Evolutionary conservation across 1,284 basidiomycete species (phyloP), one percentile per base, ranked within the genome.

Genomic region (Apiotrichum laibachii): DNA sequence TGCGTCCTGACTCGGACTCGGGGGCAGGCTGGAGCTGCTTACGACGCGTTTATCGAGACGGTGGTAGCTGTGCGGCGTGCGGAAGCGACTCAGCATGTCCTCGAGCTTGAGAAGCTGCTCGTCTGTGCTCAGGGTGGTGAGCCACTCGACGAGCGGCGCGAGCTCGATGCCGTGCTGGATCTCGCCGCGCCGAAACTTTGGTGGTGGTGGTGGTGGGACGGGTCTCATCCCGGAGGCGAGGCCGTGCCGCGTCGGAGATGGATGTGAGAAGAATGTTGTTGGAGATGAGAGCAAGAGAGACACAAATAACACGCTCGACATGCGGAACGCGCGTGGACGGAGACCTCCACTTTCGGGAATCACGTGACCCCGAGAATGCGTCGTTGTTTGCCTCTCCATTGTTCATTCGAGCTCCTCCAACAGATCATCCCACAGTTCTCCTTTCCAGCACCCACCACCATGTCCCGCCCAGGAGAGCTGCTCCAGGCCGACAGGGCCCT

Each of bases 1-100:
- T 16, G 47, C 44, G 13, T 16, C 21, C 26, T 15, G 31, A 10
- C 52, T 15, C 12, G 53, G 52, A 5, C 49, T 52, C 5, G 62
- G 61, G 11, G 70, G 70, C 13, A 76, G 48, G 52, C 72, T 70
- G 5, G 65, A 67, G 53, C 66, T 69, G 18, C 62, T 58, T 12
- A 72, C 62, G 13, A 70, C 33, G 21, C 73, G 57, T 10, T 69
- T 62, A 59, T 74, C 72, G 33, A 72, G 54, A 8, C 70, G 55
- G 53, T 74, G 72, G 56, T 73, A 73, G 40, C 67, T 67, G 45
- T 59, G 63, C 8, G 72, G 72, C 16, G 72, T 73, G 3, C 66
- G 60, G 50, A 65, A 73, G 16, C 68, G 51, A 26, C 66, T 62
- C 15, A 76, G 63, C 19, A 76, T 63, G 49, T 72, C 72, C 19